These are phyloP conservation scores for Russula foetens DNA, from an alignment of 768 basidiomycete genomes.

Conservation along the genomic window DNA sequence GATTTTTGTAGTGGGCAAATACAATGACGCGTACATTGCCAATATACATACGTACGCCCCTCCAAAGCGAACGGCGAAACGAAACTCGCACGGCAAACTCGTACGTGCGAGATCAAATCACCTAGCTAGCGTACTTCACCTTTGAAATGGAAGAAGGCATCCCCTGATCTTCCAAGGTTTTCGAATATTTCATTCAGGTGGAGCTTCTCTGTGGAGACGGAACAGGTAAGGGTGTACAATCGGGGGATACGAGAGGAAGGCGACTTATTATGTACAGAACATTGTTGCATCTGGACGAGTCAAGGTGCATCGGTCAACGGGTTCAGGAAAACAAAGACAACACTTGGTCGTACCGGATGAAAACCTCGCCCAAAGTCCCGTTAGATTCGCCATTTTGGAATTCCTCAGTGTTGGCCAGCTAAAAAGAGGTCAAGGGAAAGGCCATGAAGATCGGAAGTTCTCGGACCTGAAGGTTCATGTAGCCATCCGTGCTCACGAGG, in stretches of 20 bases:
- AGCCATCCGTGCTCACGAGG: conserved; percentile 96
- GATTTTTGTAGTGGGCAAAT: neutral
- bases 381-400: conserved; percentile 94
- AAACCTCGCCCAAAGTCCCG: conserved; percentile 96
- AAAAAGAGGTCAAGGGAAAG: neutral
- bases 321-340: conserved; percentile 1
- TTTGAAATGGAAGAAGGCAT: neutral
- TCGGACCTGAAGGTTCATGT: conserved; percentile 96
- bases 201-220: conserved; percentile 16
- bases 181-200: conserved; percentile 11
- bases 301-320: conserved; percentile 15
- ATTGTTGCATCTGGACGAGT: conserved; percentile 71
- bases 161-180: neutral
- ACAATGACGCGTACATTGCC: conserved; percentile 3
- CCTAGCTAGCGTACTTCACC: neutral
- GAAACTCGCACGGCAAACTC: neutral
- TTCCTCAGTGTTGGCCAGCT: conserved; percentile 99
- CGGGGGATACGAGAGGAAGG: conserved; percentile 5
- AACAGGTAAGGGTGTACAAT: neutral
- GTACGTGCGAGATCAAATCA: neutral
- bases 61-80: neutral
- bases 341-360: conserved; percentile 68
- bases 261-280: conserved; percentile 91
- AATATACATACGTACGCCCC: conserved; percentile 1
- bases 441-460: conserved; percentile 5